Conservation (phyloP, 257 asterid genomes). For the Scutellaria galericulata region DNA sequence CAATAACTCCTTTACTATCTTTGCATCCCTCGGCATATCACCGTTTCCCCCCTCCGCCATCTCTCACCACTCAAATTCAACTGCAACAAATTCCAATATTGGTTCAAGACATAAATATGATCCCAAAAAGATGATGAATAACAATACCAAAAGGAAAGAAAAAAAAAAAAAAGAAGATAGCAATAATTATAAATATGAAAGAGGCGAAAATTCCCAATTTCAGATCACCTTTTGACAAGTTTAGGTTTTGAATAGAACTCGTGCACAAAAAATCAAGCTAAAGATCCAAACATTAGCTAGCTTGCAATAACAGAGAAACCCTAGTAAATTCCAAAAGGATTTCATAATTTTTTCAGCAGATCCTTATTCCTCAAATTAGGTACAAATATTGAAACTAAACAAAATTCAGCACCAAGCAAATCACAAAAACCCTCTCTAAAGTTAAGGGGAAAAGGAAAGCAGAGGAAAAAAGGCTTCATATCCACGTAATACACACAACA, state of each 20-base stretch:
- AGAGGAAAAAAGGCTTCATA: too few species aligned
- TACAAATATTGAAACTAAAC: neutral
- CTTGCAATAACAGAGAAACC: slow-evolving; percentile 1
- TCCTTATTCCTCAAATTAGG: neutral
- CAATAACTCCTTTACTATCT: slow-evolving; percentile 74
- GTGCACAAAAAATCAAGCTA: neutral
- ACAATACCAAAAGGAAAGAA: neutral
- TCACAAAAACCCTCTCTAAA: neutral
- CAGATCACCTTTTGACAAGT: neutral
- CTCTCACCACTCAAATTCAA: slow-evolving; percentile 22
- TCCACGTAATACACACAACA: too few species aligned
- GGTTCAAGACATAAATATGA: neutral
- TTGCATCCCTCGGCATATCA: slow-evolving; percentile 86
- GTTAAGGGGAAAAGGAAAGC: too few species aligned
- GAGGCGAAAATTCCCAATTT: neutral
- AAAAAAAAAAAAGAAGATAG: neutral
- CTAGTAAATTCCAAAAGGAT: neutral
- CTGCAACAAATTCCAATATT: slow-evolving; percentile 23
- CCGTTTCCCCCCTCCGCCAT: slow-evolving; percentile 83
- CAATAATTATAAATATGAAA: neutral
- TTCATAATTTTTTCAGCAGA: neutral
- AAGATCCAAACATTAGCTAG: slow-evolving; percentile 1
- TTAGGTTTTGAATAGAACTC: slow-evolving; percentile 3
- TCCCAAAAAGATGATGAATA: neutral
- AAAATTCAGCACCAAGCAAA: neutral